Percentiles rank a stretch among this genome's conserved stretches.
These are phyloP conservation scores for Magnusiomyces ingens DNA, from an alignment of 1,139 yeast genomes.

Conservation along the genomic window DNA sequence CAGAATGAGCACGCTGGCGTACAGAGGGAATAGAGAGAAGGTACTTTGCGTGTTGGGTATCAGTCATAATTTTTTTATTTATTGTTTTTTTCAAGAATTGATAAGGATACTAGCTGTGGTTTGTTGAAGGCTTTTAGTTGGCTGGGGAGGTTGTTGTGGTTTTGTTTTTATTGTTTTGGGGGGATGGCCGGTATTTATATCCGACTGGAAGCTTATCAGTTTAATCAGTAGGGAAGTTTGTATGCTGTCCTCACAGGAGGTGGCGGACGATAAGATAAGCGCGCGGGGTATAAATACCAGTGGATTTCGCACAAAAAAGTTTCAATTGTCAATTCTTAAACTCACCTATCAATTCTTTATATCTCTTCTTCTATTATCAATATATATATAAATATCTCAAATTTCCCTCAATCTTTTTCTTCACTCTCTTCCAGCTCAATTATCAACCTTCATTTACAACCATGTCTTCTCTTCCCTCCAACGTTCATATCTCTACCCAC, in stretches of 20 bases:
- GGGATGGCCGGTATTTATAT: too few species aligned
- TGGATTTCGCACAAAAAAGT: too few species aligned
- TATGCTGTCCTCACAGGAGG: too few species aligned
- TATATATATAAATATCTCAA: background rate
- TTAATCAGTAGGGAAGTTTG: too few species aligned
- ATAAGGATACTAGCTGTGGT: background rate
- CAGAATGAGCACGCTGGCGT: slow-evolving; percentile 42
- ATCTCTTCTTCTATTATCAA: background rate
- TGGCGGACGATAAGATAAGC: too few species aligned
- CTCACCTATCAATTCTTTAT: too few species aligned
- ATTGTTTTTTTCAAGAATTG: background rate
- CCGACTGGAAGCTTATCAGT: too few species aligned
- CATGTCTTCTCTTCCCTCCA: slow-evolving; percentile 11
- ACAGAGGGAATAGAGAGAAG: slow-evolving; percentile 46
- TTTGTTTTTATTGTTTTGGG: too few species aligned
- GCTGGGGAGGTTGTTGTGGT: background rate
- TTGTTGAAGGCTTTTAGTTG: background rate
- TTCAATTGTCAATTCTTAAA: too few species aligned
- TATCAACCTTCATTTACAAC: background rate
- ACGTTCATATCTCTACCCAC: slow-evolving; percentile 26
- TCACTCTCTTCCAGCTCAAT: background rate
- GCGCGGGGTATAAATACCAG: too few species aligned
- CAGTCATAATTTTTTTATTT: slow-evolving; percentile 5
- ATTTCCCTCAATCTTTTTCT: background rate
- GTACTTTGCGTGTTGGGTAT: slow-evolving; percentile 25